phyloP scores from a whole-genome alignment of 2,329 filamentous ascomycete genomes.

The Fusarium fujikuroi region DNA sequence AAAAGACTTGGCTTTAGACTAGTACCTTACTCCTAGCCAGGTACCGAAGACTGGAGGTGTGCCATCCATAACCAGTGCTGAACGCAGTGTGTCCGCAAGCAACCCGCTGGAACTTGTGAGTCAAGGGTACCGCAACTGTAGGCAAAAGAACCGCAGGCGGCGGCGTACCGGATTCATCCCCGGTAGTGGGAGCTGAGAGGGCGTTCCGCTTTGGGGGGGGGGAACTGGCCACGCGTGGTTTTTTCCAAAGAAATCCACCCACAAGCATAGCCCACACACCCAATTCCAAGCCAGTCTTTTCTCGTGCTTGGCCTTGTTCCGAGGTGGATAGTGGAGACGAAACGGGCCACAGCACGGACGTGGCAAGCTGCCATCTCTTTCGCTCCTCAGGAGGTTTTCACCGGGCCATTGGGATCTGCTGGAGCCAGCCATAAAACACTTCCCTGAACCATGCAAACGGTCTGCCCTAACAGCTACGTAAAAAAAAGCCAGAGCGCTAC shows the following conservation, averaged over 20 bases:
- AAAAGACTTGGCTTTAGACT: conserved; percentile 38
- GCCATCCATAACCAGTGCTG: conserved; percentile 23
- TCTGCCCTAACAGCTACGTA: conserved; percentile 27
- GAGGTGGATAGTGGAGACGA: conserved; percentile 22
- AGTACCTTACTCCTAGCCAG: conserved; percentile 27
- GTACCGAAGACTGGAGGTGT: conserved; percentile 22
- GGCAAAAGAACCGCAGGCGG: conserved; percentile 18
- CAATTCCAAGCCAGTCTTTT: conserved; percentile 9
- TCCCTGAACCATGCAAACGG: conserved; percentile 30
- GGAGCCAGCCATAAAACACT: conserved; percentile 26
- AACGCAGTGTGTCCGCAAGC: conserved; percentile 26
- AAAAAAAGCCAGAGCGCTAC: conserved; percentile 17
- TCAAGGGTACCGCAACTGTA: conserved; percentile 15
- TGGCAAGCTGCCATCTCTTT: conserved; percentile 38
- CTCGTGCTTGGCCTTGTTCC: conserved; percentile 25
- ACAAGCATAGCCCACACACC: conserved; percentile 2
- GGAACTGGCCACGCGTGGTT: conserved; percentile 37
- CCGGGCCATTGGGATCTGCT: conserved; percentile 38
- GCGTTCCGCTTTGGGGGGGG: conserved; percentile 19
- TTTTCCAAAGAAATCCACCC: conserved; percentile 27
- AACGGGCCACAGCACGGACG: conserved; percentile 37
- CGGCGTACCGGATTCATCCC: conserved; percentile 36
- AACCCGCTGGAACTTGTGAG: conserved; percentile 7
- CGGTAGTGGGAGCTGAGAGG: conserved; percentile 23
- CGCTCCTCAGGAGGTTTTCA: conserved; percentile 6